These are phyloP conservation scores for Chlorella sorokiniana DNA, from an alignment of 139 green algal genomes.

Conservation along the genomic window DNA sequence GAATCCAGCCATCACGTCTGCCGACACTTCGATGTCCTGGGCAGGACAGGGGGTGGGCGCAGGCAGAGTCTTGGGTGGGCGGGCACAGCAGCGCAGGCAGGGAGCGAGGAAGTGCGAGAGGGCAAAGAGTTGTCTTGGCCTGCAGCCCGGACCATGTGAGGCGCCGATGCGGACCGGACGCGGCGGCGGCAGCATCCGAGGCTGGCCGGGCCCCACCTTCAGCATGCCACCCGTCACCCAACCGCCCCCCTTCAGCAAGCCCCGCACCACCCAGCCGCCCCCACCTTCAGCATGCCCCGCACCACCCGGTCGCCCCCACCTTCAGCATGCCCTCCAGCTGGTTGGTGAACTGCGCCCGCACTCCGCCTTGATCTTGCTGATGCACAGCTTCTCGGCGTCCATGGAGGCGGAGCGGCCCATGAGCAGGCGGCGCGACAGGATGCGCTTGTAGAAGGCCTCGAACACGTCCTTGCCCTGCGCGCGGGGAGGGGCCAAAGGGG, in stretches of 20 bases:
- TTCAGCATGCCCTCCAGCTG: slow-evolving; percentile 99
- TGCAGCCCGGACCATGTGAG: no score
- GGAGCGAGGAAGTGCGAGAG: neutral
- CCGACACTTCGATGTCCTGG: slow-evolving; percentile 73
- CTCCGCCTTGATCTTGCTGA: slow-evolving; percentile 96
- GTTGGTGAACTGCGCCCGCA: slow-evolving; percentile 97
- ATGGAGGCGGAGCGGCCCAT: slow-evolving; percentile 81
- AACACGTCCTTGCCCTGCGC: slow-evolving; percentile 98
- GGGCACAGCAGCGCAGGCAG: no score
- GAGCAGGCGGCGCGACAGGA: slow-evolving; percentile 96
- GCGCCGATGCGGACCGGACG: no score
- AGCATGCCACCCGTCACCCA: no score
- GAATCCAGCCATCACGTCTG: slow-evolving; percentile 82
- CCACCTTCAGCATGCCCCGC: slow-evolving; percentile 95
- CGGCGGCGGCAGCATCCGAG: no score
- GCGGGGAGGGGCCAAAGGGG: neutral
- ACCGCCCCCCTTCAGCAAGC: no score
- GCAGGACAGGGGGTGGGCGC: neutral
- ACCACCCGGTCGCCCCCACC: slow-evolving; percentile 1
- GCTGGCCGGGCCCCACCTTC: no score
- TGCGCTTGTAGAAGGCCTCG: slow-evolving; percentile 99
- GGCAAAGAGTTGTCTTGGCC: no score
- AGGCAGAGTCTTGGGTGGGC: no score
- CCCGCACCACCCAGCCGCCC: neutral
- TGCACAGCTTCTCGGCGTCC: slow-evolving; percentile 95